phyloP scores from a whole-genome alignment of 2,329 filamentous ascomycete genomes.

The Penicillium sp. region DNA sequence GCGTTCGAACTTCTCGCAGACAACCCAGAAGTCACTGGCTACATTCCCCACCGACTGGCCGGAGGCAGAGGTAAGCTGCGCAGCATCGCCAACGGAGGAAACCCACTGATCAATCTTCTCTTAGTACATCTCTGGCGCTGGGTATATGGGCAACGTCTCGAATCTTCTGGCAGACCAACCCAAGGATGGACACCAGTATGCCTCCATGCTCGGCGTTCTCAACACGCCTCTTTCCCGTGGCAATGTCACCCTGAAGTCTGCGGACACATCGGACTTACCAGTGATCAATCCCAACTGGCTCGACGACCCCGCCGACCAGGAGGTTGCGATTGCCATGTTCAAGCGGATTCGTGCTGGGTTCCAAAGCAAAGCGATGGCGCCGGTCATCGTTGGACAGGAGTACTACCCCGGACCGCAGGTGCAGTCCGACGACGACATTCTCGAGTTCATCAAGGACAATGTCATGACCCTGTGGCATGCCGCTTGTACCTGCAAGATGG shows the following conservation, averaged over 20 bases:
- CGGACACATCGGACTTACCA: slow-evolving; percentile 34
- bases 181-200: slow-evolving; percentile 27
- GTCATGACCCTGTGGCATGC: slow-evolving; percentile 32
- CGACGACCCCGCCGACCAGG: slow-evolving; percentile 40
- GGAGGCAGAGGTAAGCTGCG: slow-evolving; percentile 29
- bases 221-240: slow-evolving; percentile 44
- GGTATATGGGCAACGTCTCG: slow-evolving; percentile 26
- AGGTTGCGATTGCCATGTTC: slow-evolving; percentile 45
- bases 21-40: slow-evolving; percentile 21
- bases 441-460: slow-evolving; percentile 32
- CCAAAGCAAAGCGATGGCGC: slow-evolving; percentile 13
- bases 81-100: neutral
- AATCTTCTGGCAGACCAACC: slow-evolving; percentile 19
- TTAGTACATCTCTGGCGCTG: slow-evolving; percentile 28
- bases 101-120: neutral
- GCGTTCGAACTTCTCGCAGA: slow-evolving; percentile 19
- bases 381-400: slow-evolving; percentile 38
- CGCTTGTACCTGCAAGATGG: slow-evolving; percentile 34
- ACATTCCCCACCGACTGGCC: slow-evolving; percentile 40
- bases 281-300: slow-evolving; percentile 51
- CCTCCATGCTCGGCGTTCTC: slow-evolving; percentile 23
- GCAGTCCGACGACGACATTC: slow-evolving; percentile 44
- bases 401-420: slow-evolving; percentile 38
- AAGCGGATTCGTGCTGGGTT: slow-evolving; percentile 44
- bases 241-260: slow-evolving; percentile 41